Conservation (phyloP, 345 rosid genomes). For the Lenwebbia sp. region DNA sequence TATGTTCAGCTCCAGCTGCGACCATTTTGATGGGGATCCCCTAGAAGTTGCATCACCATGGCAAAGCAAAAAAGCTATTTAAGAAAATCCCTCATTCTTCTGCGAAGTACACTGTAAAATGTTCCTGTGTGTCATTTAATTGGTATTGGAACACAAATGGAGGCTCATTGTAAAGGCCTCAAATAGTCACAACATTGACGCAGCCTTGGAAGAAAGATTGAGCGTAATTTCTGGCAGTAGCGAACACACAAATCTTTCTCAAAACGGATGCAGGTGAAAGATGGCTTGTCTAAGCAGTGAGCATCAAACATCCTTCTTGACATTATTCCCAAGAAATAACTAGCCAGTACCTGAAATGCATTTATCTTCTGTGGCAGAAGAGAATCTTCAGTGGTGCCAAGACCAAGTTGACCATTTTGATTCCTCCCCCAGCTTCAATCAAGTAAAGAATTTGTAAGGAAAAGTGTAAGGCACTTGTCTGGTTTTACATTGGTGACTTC, state of each 20-base stretch:
- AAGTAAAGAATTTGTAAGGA: background rate
- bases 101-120: background rate
- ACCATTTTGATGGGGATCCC: slow-evolving; percentile 74
- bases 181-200: background rate
- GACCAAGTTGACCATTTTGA: slow-evolving; percentile 99
- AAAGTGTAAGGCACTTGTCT: background rate
- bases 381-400: slow-evolving; percentile 79
- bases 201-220: background rate
- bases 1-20: slow-evolving; percentile 97
- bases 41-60: slow-evolving; percentile 25
- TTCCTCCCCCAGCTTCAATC: slow-evolving; percentile 91
- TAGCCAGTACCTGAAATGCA: slow-evolving; percentile 64
- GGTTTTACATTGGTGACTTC: background rate
- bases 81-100: background rate
- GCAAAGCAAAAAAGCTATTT: slow-evolving; percentile 1
- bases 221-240: background rate
- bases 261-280: background rate
- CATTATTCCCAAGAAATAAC: background rate
- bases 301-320: background rate
- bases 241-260: background rate
- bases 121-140: background rate
- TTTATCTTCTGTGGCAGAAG: slow-evolving; percentile 79
- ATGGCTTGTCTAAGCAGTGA: background rate
- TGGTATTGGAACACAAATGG: background rate
- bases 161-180: background rate